A percentile compares a stretch with the other conserved stretches of the same genome.
Conservation (phyloP, 345 rosid genomes). For the Citrus hindsii region DNA sequence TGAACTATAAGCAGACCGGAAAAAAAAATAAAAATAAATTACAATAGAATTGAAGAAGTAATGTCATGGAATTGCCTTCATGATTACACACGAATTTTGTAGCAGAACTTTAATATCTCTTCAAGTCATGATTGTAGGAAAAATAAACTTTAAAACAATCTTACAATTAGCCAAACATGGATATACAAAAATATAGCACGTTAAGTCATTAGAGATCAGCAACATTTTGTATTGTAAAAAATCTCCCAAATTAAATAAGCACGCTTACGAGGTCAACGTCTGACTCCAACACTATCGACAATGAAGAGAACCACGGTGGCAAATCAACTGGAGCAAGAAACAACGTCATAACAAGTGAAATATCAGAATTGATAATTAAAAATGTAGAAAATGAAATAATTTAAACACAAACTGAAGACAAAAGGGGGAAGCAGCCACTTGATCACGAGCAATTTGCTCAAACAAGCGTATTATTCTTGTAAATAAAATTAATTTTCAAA, state of each 20-base stretch:
- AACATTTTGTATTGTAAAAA: not conserved
- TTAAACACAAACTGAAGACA: not conserved
- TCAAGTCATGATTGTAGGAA: not conserved
- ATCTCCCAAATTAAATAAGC: constrained; percentile 5
- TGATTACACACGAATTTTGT: not conserved
- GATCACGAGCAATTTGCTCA: not conserved
- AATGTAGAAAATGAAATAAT: not conserved
- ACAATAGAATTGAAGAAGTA: not conserved
- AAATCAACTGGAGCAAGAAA: constrained; percentile 69
- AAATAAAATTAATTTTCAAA: no score
- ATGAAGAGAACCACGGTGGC: constrained; percentile 88
- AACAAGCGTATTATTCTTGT: no score
- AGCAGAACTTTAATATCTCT: not conserved
- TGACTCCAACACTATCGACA: constrained; percentile 66
- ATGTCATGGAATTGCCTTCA: not conserved
- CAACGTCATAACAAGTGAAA: constrained; percentile 15
- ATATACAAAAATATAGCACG: not conserved
- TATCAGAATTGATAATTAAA: not conserved
- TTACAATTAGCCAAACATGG: not conserved
- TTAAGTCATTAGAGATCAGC: not conserved
- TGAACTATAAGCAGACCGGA: constrained; percentile 12
- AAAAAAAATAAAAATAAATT: not conserved
- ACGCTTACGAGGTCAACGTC: constrained; percentile 83
- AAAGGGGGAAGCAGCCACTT: not conserved
- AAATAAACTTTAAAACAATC: not conserved